Percentiles rank a stretch among this genome's conserved stretches.
Conservation (phyloP, 768 basidiomycete species). For the Hirschioporus abietinus region DNA sequence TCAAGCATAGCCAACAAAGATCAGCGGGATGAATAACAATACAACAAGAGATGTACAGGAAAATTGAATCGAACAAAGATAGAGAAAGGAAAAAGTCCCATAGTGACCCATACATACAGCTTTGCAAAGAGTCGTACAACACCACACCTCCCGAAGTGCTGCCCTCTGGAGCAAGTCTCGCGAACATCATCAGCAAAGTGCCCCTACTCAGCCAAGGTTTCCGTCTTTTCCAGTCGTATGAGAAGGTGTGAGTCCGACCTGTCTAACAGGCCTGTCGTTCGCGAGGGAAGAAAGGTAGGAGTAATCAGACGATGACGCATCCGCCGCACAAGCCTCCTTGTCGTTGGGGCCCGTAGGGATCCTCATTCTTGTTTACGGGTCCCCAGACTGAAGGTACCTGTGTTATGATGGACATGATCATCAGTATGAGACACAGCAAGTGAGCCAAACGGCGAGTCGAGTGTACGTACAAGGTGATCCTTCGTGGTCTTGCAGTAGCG, state of each 20-base stretch:
- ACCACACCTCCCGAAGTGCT: not conserved
- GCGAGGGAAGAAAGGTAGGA: not conserved
- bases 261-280: not conserved
- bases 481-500: constrained; percentile 69
- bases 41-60: not conserved
- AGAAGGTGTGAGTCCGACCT: not conserved
- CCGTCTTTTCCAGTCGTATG: not conserved
- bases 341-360: constrained; percentile 81
- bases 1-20: not conserved
- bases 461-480: constrained; percentile 54
- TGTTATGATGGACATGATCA: constrained; percentile 1
- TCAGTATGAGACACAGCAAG: not conserved
- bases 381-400: constrained; percentile 98
- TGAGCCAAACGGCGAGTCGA: constrained; percentile 4
- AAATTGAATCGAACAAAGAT: not conserved
- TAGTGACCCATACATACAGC: not conserved
- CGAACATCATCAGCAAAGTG: not conserved
- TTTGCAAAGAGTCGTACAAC: not conserved
- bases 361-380: constrained; percentile 83
- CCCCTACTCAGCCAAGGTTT: not conserved
- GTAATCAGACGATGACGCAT: constrained; percentile 1
- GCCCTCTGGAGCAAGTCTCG: not conserved
- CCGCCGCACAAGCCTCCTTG: constrained; percentile 47
- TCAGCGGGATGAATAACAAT: not conserved
- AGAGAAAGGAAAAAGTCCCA: not conserved